These are phyloP conservation scores for Penicillium canescens DNA, from an alignment of 495 filamentous ascomycete species.

Conservation along the genomic window DNA sequence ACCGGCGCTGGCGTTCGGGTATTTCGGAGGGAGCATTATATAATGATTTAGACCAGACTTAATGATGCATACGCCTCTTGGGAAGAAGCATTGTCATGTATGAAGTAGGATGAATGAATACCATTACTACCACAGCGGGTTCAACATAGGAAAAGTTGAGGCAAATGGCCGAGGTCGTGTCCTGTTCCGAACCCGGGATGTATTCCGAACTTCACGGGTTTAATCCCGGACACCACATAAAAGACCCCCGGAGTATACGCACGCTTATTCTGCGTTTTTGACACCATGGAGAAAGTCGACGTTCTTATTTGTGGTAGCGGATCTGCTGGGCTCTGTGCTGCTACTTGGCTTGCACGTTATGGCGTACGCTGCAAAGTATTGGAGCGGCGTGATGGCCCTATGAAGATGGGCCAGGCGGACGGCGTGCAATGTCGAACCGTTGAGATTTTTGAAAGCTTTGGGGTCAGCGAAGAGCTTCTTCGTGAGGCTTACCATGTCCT, in stretches of 20 bases:
- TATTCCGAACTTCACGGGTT: slow-evolving; percentile 12
- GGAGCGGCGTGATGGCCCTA: slow-evolving; percentile 59
- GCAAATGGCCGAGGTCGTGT: neutral
- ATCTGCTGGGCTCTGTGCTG: slow-evolving; percentile 69
- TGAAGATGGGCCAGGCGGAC: slow-evolving; percentile 74
- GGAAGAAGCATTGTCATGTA: neutral
- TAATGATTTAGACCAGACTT: slow-evolving; percentile 39
- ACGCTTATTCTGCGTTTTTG: neutral
- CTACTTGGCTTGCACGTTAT: slow-evolving; percentile 63
- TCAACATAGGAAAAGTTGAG: neutral
- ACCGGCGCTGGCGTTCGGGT: slow-evolving; percentile 44
- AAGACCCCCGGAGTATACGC: slow-evolving; percentile 9
- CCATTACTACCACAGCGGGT: too few relatives aligned
- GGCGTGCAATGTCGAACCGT: slow-evolving; percentile 79
- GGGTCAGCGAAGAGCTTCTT: slow-evolving; percentile 68
- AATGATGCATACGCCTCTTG: slow-evolving; percentile 24
- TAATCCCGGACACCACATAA: slow-evolving; percentile 10
- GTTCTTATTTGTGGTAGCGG: slow-evolving; percentile 69
- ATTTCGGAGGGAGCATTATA: slow-evolving; percentile 31
- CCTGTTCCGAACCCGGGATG: slow-evolving; percentile 12
- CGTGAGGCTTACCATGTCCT: slow-evolving; percentile 69
- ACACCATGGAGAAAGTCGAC: slow-evolving; percentile 34
- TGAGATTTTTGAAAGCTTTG: slow-evolving; percentile 80
- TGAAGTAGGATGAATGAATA: too few relatives aligned
- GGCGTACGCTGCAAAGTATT: slow-evolving; percentile 63